These are phyloP conservation scores for Colletotrichum trifolii DNA, from an alignment of 2,329 filamentous ascomycete species.

Conservation along the genomic window DNA sequence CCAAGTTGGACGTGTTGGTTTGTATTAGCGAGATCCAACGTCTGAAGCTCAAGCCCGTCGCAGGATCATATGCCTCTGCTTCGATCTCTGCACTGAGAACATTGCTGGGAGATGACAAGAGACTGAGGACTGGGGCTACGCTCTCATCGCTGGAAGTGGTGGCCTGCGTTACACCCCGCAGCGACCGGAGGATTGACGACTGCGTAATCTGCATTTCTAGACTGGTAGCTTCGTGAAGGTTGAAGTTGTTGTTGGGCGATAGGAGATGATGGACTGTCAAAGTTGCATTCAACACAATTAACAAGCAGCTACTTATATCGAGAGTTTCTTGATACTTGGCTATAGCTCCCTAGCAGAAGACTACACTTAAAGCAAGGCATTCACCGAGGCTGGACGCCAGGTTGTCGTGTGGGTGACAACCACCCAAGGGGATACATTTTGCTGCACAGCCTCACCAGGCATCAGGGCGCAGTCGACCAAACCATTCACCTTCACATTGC, in stretches of 20 bases:
- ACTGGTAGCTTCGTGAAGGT: too few species aligned
- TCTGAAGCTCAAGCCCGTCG: neutral
- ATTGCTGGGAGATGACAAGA: neutral
- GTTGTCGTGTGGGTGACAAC: neutral
- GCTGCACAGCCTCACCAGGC: conserved; percentile 27
- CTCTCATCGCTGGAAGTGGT: conserved; percentile 4
- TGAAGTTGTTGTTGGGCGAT: too few species aligned
- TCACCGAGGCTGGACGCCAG: neutral
- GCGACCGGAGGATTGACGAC: conserved; percentile 1
- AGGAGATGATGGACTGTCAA: too few species aligned
- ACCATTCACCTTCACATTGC: neutral
- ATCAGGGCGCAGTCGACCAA: neutral
- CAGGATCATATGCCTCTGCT: too few species aligned
- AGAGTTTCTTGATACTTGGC: accelerated
- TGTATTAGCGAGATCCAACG: conserved; percentile 2
- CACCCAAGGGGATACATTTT: neutral
- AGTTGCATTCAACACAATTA: too few species aligned
- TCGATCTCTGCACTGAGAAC: neutral
- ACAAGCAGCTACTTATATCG: too few species aligned
- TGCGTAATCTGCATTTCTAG: neutral
- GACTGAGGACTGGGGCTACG: neutral
- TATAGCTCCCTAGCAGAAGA: too few species aligned
- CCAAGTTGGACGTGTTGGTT: neutral
- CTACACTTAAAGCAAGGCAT: neutral
- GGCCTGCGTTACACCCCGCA: conserved; percentile 3